phyloP scores from a whole-genome alignment of 2,329 filamentous ascomycete species.

The Diaporthe australafricana region DNA sequence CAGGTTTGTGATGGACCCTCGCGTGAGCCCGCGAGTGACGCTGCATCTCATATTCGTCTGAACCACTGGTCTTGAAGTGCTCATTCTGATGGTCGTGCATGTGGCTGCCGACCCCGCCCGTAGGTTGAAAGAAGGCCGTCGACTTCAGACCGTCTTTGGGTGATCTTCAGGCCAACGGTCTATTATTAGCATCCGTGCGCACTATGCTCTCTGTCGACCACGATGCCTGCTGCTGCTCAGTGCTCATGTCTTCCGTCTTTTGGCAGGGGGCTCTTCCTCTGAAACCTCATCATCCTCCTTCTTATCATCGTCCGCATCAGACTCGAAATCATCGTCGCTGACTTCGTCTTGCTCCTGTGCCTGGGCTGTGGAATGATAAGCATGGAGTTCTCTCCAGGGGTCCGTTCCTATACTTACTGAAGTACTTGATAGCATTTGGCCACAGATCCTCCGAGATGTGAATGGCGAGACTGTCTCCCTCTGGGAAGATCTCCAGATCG shows the following conservation, averaged over 20 bases:
- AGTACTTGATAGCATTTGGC: slow-evolving; percentile 90
- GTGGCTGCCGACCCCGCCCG: not conserved
- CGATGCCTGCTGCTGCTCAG: slow-evolving; percentile 39
- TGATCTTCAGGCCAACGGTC: slow-evolving; percentile 13
- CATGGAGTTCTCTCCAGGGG: not conserved
- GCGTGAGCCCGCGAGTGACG: slow-evolving; percentile 1
- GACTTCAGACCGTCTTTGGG: slow-evolving; percentile 21
- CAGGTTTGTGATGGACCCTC: slow-evolving; percentile 15
- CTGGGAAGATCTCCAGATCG: slow-evolving; percentile 87
- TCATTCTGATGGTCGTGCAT: slow-evolving; percentile 6
- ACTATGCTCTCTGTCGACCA: not conserved
- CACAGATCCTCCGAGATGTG: slow-evolving; percentile 88
- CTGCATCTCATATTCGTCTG: slow-evolving; percentile 25
- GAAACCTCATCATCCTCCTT: slow-evolving; percentile 62
- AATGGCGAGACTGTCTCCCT: slow-evolving; percentile 84
- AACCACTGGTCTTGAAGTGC: slow-evolving; percentile 16
- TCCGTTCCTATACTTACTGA: slow-evolving; percentile 71
- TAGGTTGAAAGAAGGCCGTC: not conserved
- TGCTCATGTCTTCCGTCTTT: slow-evolving; percentile 54
- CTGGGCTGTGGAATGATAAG: slow-evolving; percentile 66
- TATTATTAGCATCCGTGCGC: slow-evolving; percentile 33
- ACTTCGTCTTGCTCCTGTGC: slow-evolving; percentile 77
- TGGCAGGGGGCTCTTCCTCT: slow-evolving; percentile 50
- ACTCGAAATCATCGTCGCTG: slow-evolving; percentile 78
- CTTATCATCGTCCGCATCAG: slow-evolving; percentile 68